Percentiles rank a stretch among this genome's conserved stretches.
Evolutionary conservation across 441 rosid species (phyloP).

Genomic region (Euphorbia schlechtendalii): DNA sequence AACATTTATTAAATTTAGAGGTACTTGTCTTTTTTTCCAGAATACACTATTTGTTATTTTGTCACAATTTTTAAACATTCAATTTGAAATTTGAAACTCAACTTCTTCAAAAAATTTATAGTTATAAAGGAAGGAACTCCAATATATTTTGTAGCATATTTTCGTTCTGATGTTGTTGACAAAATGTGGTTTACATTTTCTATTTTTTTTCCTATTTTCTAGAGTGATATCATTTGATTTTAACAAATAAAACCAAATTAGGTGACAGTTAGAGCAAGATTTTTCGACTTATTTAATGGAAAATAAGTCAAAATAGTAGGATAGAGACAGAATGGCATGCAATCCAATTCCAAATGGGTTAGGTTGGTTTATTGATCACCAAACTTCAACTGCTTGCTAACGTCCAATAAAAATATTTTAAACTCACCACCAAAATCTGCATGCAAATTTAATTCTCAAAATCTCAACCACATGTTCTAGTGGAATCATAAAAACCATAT

Average conservation of each 20-base stretch:
- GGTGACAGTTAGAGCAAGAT: background rate
- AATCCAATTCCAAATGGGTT: constrained; percentile 18
- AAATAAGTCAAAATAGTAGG: constrained; percentile 4
- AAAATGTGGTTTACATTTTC: background rate
- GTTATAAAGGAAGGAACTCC: no score
- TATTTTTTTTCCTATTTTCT: background rate
- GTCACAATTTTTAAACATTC: no score
- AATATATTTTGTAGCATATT: background rate
- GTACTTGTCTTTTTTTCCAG: no score
- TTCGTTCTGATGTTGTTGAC: background rate
- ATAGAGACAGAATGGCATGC: background rate
- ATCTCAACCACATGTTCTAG: background rate
- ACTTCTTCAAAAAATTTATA: no score
- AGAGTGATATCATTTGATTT: background rate
- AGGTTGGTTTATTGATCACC: constrained; percentile 41
- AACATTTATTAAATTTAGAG: no score
- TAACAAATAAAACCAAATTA: background rate
- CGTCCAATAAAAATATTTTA: constrained; percentile 16
- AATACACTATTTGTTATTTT: no score
- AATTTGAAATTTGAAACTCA: no score
- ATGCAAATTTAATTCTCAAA: constrained; percentile 21
- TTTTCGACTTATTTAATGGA: background rate
- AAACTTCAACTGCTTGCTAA: constrained; percentile 32
- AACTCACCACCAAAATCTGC: constrained; percentile 29
- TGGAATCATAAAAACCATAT: no score